Conservation (phyloP, 768 basidiomycete species). For the Vararia minispora region DNA sequence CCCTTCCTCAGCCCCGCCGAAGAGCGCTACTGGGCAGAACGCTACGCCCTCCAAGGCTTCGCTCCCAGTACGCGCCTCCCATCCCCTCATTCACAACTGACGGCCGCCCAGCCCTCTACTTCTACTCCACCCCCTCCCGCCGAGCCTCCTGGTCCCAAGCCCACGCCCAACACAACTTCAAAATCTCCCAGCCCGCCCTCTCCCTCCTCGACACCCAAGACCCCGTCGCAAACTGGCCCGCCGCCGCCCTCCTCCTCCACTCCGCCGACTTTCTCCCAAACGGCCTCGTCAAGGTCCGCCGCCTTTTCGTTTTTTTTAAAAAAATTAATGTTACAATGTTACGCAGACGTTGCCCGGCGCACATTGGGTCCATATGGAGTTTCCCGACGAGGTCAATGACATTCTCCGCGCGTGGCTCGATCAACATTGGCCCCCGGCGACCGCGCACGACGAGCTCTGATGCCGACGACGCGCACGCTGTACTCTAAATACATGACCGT, state of each 20-base stretch:
- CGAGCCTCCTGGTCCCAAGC: slow-evolving; percentile 26
- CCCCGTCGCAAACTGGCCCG: slow-evolving; percentile 33
- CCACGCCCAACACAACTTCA: slow-evolving; percentile 30
- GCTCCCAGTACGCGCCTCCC: slow-evolving; percentile 37
- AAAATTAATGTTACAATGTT: background rate
- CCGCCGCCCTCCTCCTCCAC: slow-evolving; percentile 18
- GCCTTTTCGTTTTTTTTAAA: background rate
- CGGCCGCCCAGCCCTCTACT: slow-evolving; percentile 40
- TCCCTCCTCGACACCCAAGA: slow-evolving; percentile 33
- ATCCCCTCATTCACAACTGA: background rate
- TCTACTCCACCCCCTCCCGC: slow-evolving; percentile 44
- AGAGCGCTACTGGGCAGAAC: slow-evolving; percentile 62
- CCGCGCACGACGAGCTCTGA: slow-evolving; percentile 7
- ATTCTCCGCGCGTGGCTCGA: slow-evolving; percentile 43
- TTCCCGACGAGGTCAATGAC: slow-evolving; percentile 39
- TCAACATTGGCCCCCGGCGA: slow-evolving; percentile 4
- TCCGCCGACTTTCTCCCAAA: slow-evolving; percentile 24
- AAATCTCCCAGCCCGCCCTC: slow-evolving; percentile 30
- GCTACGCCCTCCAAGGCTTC: slow-evolving; percentile 48
- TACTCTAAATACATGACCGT: too few relatives aligned
- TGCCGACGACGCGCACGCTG: too few relatives aligned
- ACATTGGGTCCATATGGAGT: slow-evolving; percentile 63
- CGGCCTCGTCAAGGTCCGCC: slow-evolving; percentile 23
- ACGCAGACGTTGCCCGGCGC: slow-evolving; percentile 39
- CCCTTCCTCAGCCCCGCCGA: slow-evolving; percentile 49